These are phyloP conservation scores for Cladosporium austrohemisphaericum DNA, from an alignment of 2,329 filamentous ascomycete genomes.

Conservation along the genomic window DNA sequence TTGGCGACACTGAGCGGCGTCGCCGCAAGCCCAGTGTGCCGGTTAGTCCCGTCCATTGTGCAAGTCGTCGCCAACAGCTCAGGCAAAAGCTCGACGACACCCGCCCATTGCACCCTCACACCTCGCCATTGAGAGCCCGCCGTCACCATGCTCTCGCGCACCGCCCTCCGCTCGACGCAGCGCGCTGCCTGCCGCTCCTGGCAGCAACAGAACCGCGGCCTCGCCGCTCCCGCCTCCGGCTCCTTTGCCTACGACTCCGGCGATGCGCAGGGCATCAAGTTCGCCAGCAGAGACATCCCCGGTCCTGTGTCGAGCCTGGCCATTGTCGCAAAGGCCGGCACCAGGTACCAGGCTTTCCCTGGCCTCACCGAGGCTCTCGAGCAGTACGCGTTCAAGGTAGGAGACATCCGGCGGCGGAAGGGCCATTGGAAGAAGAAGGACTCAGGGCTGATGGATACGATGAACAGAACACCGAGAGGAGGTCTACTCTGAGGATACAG, in stretches of 20 bases:
- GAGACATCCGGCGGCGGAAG: conserved; percentile 19
- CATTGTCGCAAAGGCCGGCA: conserved; percentile 89
- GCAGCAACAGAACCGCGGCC: conserved; percentile 57
- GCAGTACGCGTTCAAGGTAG: conserved; percentile 96
- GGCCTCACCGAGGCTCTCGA: conserved; percentile 86
- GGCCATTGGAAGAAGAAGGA: neutral
- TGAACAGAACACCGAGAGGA: conserved; percentile 72
- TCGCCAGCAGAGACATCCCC: conserved; percentile 83
- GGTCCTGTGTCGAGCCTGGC: conserved; percentile 88
- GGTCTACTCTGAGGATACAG: conserved; percentile 86
- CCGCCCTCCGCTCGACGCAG: conserved; percentile 61
- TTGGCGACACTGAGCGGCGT: neutral
- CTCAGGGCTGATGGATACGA: conserved; percentile 9
- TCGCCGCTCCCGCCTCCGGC: conserved; percentile 65
- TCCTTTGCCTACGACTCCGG: conserved; percentile 84
- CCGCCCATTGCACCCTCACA: conserved; percentile 14
- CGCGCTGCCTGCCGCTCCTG: conserved; percentile 58
- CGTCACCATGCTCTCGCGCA: conserved; percentile 61
- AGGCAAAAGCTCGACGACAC: conserved; percentile 2
- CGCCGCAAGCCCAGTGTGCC: neutral
- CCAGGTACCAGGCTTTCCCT: conserved; percentile 84
- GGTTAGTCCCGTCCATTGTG: neutral
- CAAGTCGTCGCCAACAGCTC: neutral
- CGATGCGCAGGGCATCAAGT: conserved; percentile 83
- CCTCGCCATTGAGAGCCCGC: conserved; percentile 16